phyloP scores from a whole-genome alignment of 2,329 filamentous ascomycete species.

The Talaromyces sp. region DNA sequence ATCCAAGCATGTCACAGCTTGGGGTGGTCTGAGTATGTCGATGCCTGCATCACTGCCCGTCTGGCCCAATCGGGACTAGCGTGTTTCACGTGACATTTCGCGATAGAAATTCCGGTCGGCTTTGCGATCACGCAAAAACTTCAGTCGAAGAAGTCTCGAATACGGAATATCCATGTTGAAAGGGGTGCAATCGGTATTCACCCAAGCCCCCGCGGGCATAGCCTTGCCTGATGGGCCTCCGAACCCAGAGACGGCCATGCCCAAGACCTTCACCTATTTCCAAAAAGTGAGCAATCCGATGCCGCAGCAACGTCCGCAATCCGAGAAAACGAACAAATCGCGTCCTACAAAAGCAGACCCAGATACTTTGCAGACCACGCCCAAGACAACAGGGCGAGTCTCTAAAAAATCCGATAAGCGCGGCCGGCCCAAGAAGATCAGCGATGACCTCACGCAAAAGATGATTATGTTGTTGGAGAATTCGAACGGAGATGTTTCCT shows the following conservation, averaged over 20 bases:
- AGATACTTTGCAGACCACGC: neutral
- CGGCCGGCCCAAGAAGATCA: constrained; percentile 17
- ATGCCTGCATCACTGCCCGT: neutral
- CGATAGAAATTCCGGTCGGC: constrained; percentile 4
- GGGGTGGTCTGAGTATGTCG: neutral
- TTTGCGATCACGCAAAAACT: neutral
- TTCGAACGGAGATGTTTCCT: constrained; percentile 12
- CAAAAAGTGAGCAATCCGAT: constrained; percentile 7
- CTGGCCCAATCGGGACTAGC: constrained; percentile 7
- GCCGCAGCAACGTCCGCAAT: constrained; percentile 8
- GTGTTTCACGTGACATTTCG: constrained; percentile 3
- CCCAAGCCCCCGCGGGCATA: constrained; percentile 5
- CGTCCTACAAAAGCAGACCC: constrained; percentile 6
- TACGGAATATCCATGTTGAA: constrained; percentile 10
- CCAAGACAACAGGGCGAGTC: constrained; percentile 5
- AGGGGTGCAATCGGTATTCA: constrained; percentile 6
- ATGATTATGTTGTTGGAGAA: constrained; percentile 16
- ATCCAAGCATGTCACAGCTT: neutral
- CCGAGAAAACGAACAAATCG: constrained; percentile 3
- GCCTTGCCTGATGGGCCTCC: neutral
- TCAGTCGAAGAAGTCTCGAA: neutral
- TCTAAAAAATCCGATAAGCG: constrained; percentile 14
- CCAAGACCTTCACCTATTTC: constrained; percentile 11
- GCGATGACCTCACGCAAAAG: constrained; percentile 17
- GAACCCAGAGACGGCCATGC: constrained; percentile 3